These are phyloP conservation scores for Leishmania aethiopica DNA, from an alignment of 208 protist genomes.

Conservation along the genomic window DNA sequence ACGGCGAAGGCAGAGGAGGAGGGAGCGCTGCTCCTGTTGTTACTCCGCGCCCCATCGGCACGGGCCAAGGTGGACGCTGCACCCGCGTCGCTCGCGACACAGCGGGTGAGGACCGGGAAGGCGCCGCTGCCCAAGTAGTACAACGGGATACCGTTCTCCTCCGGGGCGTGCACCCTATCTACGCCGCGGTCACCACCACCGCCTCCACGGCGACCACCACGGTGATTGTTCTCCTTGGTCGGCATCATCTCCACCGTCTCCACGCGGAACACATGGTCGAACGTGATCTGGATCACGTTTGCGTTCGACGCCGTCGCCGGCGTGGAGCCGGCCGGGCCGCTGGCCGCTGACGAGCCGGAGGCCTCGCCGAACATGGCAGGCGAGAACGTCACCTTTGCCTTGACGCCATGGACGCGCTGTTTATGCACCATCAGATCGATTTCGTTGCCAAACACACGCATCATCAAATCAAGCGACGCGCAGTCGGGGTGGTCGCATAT, in stretches of 20 bases:
- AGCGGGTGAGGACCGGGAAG: constrained; percentile 16
- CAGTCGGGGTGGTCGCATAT: constrained; percentile 91
- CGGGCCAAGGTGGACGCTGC: background rate
- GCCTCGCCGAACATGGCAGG: constrained; percentile 20
- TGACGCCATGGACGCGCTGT: constrained; percentile 73
- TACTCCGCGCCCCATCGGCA: constrained; percentile 13
- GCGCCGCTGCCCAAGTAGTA: constrained; percentile 37
- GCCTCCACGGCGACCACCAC: constrained; percentile 13
- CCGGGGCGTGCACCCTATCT: constrained; percentile 28
- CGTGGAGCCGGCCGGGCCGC: constrained; percentile 9
- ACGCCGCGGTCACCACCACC: constrained; percentile 12
- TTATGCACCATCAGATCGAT: constrained; percentile 82
- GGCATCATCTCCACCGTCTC: constrained; percentile 73
- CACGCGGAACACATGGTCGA: constrained; percentile 67
- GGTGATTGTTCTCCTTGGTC: constrained; percentile 27
- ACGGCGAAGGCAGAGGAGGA: constrained; percentile 27
- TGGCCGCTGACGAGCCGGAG: constrained; percentile 9
- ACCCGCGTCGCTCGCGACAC: background rate
- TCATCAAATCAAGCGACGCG: constrained; percentile 69
- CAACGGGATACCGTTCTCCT: constrained; percentile 50
- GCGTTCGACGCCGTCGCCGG: constrained; percentile 57
- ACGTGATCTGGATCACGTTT: constrained; percentile 78
- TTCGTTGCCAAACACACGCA: constrained; percentile 83
- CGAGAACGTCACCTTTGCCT: constrained; percentile 36
- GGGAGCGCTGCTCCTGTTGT: background rate